Percentiles rank a stretch among this genome's conserved stretches.
Conservation (phyloP, 208 protist genomes). For the Wallacemonas rigidus region DNA sequence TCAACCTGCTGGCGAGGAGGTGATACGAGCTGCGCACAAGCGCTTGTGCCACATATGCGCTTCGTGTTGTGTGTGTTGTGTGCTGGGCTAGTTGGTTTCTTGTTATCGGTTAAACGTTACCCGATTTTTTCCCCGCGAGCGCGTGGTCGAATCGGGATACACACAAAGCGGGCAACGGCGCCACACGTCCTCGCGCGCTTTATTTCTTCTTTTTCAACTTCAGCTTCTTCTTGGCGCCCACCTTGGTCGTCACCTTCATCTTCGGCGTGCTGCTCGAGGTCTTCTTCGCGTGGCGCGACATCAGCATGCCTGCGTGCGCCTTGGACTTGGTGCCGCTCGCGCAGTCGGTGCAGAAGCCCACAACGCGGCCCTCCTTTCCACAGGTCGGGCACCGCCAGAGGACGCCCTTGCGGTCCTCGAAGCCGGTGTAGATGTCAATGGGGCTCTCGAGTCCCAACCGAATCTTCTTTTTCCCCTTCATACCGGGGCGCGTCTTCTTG, state of each 20-base stretch:
- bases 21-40: no score
- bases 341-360: slow-evolving; percentile 89
- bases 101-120: slow-evolving; percentile 11
- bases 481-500: slow-evolving; percentile 87
- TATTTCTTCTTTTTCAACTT: slow-evolving; percentile 61
- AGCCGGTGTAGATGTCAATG: slow-evolving; percentile 84
- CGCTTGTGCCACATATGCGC: no score
- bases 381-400: slow-evolving; percentile 82
- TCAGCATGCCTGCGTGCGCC: slow-evolving; percentile 53
- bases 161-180: no score
- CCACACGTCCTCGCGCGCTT: no score
- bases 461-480: slow-evolving; percentile 92
- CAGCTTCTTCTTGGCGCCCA: slow-evolving; percentile 37
- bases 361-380: slow-evolving; percentile 61
- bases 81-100: not conserved
- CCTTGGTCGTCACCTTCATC: slow-evolving; percentile 29
- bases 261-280: slow-evolving; percentile 32
- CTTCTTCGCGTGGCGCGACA: slow-evolving; percentile 40
- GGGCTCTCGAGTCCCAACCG: slow-evolving; percentile 83
- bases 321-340: slow-evolving; percentile 68
- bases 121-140: not conserved
- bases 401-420: slow-evolving; percentile 85
- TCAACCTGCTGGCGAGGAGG: no score
- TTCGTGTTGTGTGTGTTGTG: not conserved
- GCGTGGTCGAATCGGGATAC: no score